Evolutionary conservation across 2,329 filamentous ascomycete species (phyloP).

Genomic region (Stylonectria norvegica): DNA sequence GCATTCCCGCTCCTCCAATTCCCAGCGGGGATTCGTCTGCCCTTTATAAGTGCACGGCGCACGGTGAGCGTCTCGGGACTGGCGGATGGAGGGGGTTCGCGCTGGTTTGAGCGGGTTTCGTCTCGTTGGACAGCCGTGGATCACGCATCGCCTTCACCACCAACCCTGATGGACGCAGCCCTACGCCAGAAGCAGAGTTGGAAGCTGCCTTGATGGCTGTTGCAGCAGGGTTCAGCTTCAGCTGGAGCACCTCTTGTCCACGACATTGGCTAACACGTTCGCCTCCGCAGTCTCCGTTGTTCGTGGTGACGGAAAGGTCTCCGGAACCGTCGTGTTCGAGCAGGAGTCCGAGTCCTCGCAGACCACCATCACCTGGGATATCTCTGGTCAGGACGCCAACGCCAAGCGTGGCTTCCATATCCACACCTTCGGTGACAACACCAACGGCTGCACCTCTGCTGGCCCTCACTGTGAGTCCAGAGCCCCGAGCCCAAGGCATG

Average conservation of each 20-base stretch:
- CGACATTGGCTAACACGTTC: slow-evolving; percentile 18
- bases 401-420: slow-evolving; percentile 98
- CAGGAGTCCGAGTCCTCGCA: slow-evolving; percentile 77
- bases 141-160: slow-evolving; percentile 14
- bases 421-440: slow-evolving; percentile 99
- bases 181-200: slow-evolving; percentile 4
- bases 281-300: slow-evolving; percentile 76
- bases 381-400: slow-evolving; percentile 88
- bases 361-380: slow-evolving; percentile 89
- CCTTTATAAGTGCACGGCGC: slow-evolving; percentile 26
- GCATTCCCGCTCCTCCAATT: slow-evolving; percentile 28
- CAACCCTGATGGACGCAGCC: slow-evolving; percentile 45
- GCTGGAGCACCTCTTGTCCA: neutral
- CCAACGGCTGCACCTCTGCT: slow-evolving; percentile 98
- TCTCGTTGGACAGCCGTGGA: slow-evolving; percentile 24
- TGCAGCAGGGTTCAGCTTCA: slow-evolving; percentile 7
- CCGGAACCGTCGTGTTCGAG: slow-evolving; percentile 92
- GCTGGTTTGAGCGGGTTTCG: slow-evolving; percentile 61
- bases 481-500: no score
- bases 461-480: slow-evolving; percentile 84
- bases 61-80: slow-evolving; percentile 14
- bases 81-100: slow-evolving; percentile 32
- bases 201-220: slow-evolving; percentile 34
- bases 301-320: slow-evolving; percentile 95
- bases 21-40: slow-evolving; percentile 9